Evolutionary conservation across 805 yeast genomes (phyloP), one percentile per base, ranked within the genome.

Genomic region (Saccharomycopsis capsularis): DNA sequence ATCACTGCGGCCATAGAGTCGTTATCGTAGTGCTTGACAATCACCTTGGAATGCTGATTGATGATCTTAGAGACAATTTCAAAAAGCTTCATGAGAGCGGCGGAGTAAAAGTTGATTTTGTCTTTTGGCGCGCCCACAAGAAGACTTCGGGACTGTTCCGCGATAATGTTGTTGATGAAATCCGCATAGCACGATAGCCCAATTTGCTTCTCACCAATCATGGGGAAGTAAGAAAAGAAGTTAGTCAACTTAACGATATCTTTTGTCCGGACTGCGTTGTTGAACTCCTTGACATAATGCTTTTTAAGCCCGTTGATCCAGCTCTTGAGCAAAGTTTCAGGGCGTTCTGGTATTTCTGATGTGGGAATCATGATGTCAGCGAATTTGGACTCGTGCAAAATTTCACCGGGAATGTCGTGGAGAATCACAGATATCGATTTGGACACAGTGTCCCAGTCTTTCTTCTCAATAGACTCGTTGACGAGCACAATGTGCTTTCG

Each of bases 291-390:
- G 32, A 71, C 65, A 58, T 90, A 88, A 2, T 78, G 65, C 1
- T 61, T 61, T 3, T 76, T 79, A 50, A 93, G 69, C 34, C 79
- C 73, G 1, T 66, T 68, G 3, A 79, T 73, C 80, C 95, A 85
- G 13, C 68, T 68, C 1, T 67, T 60, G 1, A 93, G 58, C 0
- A 85, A 66, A 1, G 66, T 71, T 7, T 62, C 59, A 0, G 99
- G 98, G 46, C 75, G 67, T 44, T 87, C 95, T 0, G 96, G 95
- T 15, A 89, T 72, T 48, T 87, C 95, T 9, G 84, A 70, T 0
- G 95, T 80, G 0, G 99, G 99, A 16, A 91, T 91, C 58, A 85
- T 85, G 40, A 73, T 79, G 44, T 80, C 74, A 1, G 95, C 91
- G 63, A 83, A 89, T 47, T 76, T 69, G 18, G 95, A 90, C 15